These are phyloP conservation scores for Clitocybe nebularis DNA, from an alignment of 1,284 basidiomycete genomes.

Conservation along the genomic window DNA sequence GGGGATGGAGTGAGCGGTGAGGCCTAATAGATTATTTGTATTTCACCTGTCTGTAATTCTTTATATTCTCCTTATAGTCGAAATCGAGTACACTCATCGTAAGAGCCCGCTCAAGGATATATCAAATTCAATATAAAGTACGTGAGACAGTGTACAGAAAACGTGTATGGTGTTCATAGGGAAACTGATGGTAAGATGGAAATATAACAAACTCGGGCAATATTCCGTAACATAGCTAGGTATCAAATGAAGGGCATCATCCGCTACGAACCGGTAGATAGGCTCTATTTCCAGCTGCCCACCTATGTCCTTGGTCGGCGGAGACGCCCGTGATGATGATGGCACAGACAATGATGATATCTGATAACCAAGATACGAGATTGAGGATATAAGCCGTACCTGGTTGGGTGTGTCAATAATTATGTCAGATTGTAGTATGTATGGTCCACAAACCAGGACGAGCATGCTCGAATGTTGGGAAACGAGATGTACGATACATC, in stretches of 20 bases:
- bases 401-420: slow-evolving; percentile 22
- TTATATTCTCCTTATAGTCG: background rate
- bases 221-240: background rate
- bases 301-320: slow-evolving; percentile 61
- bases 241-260: too few relatives aligned
- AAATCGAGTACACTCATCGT: background rate
- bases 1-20: slow-evolving; percentile 43
- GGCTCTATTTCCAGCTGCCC: slow-evolving; percentile 73
- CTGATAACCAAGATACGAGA: slow-evolving; percentile 55
- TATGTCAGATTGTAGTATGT: background rate
- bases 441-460: slow-evolving; percentile 48
- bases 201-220: background rate
- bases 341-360: slow-evolving; percentile 46
- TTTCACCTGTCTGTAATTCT: too few relatives aligned
- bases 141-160: background rate
- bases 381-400: slow-evolving; percentile 58
- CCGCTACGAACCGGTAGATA: too few relatives aligned
- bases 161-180: background rate
- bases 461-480: slow-evolving; percentile 52
- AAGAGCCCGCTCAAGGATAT: background rate
- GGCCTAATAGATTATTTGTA: background rate
- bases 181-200: background rate
- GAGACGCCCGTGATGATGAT: slow-evolving; percentile 63
- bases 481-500: slow-evolving; percentile 43
- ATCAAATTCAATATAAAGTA: background rate